A percentile compares a stretch with the other conserved stretches of the same genome.
Evolutionary conservation across 2,329 filamentous ascomycete species (phyloP).

Genomic region (Epichloe amarillans): DNA sequence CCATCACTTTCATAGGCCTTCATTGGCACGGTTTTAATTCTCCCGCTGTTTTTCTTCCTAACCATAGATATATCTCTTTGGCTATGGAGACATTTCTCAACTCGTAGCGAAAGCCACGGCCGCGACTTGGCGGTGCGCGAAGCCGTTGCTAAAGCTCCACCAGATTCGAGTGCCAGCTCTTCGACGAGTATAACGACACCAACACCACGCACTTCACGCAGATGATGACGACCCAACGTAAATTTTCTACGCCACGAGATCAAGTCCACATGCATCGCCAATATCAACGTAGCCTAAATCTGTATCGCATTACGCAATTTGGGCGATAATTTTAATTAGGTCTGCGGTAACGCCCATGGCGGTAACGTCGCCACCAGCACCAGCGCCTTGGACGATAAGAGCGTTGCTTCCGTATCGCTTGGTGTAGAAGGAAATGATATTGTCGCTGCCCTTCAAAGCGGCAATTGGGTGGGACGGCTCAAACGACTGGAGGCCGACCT

Average conservation of each 20-base stretch:
- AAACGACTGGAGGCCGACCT: slow-evolving; percentile 84
- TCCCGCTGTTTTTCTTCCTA: slow-evolving; percentile 35
- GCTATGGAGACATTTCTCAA: slow-evolving; percentile 32
- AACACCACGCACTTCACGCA: slow-evolving; percentile 2
- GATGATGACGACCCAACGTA: slow-evolving; percentile 1
- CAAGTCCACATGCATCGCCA: not conserved
- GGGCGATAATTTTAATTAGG: slow-evolving; percentile 72
- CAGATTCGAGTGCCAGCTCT: not conserved
- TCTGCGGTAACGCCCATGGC: slow-evolving; percentile 97
- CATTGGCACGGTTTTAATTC: slow-evolving; percentile 31
- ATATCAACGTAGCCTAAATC: not conserved
- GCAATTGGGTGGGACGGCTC: slow-evolving; percentile 85
- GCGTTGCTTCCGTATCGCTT: slow-evolving; percentile 85
- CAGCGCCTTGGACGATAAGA: slow-evolving; percentile 86
- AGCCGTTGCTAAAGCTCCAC: not conserved
- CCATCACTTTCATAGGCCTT: slow-evolving; percentile 20
- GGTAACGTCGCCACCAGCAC: slow-evolving; percentile 87
- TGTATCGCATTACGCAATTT: slow-evolving; percentile 36
- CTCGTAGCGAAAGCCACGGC: slow-evolving; percentile 5
- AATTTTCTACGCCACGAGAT: not conserved
- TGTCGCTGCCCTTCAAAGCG: slow-evolving; percentile 89
- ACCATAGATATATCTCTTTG: slow-evolving; percentile 38
- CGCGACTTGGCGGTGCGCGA: not conserved
- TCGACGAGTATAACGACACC: slow-evolving; percentile 1
- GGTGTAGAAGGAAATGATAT: slow-evolving; percentile 98